Evolutionary conservation across 306 rosid genomes (phyloP).

Genomic region (Lathyrus oleraceus): DNA sequence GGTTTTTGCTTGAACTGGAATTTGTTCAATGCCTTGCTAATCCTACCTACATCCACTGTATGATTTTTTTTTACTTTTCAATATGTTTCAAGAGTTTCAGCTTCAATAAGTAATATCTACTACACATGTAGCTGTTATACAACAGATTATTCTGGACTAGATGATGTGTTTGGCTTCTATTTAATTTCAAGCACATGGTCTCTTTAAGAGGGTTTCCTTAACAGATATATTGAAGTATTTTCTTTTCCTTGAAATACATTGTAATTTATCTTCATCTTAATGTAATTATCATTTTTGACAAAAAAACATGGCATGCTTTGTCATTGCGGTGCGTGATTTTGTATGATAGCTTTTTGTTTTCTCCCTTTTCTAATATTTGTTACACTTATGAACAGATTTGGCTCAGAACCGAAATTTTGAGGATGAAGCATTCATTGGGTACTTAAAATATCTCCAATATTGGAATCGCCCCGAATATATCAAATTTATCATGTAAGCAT

Average conservation of each 20-base stretch:
- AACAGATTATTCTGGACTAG: neutral
- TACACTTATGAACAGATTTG: conserved; percentile 57
- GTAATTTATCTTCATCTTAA: conserved; percentile 13
- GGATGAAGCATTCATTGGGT: conserved; percentile 95
- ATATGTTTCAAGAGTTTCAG: conserved; percentile 25
- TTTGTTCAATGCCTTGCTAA: conserved; percentile 92
- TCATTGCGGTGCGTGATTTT: conserved; percentile 10
- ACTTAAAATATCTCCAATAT: conserved; percentile 90
- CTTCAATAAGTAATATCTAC: conserved; percentile 19
- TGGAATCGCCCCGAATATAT: conserved; percentile 94
- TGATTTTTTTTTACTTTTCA: conserved; percentile 34
- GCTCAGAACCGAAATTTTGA: conserved; percentile 95
- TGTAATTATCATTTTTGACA: neutral
- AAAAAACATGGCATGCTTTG: neutral
- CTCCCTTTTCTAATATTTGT: conserved; percentile 23
- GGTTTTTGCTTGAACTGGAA: conserved; percentile 92
- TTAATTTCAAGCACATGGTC: neutral
- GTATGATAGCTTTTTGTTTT: neutral
- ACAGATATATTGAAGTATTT: neutral
- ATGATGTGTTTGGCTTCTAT: conserved; percentile 9
- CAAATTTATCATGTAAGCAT: conserved; percentile 80
- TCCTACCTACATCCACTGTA: conserved; percentile 94
- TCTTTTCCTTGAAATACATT: neutral
- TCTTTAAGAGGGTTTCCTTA: neutral
- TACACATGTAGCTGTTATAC: conserved; percentile 19